These are phyloP conservation scores for Erucastrum elatum DNA, from an alignment of 345 rosid genomes.

Conservation along the genomic window DNA sequence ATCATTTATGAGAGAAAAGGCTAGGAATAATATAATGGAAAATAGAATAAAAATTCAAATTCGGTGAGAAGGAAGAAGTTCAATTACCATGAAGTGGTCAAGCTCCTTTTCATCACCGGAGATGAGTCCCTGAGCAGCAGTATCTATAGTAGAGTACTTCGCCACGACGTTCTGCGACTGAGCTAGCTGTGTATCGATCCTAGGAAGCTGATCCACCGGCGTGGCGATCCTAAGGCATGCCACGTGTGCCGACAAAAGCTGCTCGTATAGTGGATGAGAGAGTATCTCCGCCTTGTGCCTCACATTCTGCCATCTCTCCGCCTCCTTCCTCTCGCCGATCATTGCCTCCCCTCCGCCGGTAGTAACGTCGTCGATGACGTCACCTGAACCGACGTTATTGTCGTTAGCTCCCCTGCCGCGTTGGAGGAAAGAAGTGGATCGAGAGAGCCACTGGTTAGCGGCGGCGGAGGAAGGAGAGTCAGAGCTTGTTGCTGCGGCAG, in stretches of 20 bases:
- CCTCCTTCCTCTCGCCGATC: conserved; percentile 39
- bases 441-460: conserved; percentile 74
- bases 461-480: conserved; percentile 46
- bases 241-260: conserved; percentile 85
- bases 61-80: conserved; percentile 19
- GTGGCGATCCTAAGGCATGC: conserved; percentile 91
- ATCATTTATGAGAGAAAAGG: background rate
- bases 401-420: conserved; percentile 27
- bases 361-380: conserved; percentile 53
- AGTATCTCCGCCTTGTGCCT: conserved; percentile 79
- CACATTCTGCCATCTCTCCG: conserved; percentile 76
- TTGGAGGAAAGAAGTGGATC: conserved; percentile 57
- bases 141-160: conserved; percentile 71
- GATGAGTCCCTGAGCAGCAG: conserved; percentile 51
- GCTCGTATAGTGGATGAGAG: conserved; percentile 87
- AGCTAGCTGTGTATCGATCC: conserved; percentile 94
- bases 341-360: conserved; percentile 36
- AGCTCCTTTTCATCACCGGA: conserved; percentile 79
- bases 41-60: background rate
- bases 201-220: conserved; percentile 94
- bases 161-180: conserved; percentile 92
- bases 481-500: conserved; percentile 41
- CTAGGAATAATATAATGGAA: background rate
- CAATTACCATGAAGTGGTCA: conserved; percentile 94
- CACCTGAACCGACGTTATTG: conserved; percentile 47